phyloP scores from a whole-genome alignment of 805 yeast genomes.

The Candida andamanensis region DNA sequence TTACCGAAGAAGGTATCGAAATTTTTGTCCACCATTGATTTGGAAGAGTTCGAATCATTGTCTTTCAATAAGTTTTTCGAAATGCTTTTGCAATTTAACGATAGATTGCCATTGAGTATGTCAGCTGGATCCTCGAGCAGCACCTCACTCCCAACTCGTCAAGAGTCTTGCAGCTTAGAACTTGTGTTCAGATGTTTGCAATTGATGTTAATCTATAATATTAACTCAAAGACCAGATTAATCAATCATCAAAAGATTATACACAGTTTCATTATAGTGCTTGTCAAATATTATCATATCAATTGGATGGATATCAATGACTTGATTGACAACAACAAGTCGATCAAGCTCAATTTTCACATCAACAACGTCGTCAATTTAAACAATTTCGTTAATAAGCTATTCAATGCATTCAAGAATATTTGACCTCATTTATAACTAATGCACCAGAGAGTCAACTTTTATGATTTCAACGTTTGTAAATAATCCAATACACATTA shows the following conservation, averaged over 20 bases:
- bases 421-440: conserved; percentile 2
- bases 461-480: no score
- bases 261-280: conserved; percentile 27
- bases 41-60: conserved; percentile 30
- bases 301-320: conserved; percentile 36
- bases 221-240: conserved; percentile 25
- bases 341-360: conserved; percentile 34
- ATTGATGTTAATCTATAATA: conserved; percentile 28
- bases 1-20: conserved; percentile 17
- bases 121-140: conserved; percentile 36
- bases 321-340: conserved; percentile 26
- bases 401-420: no score
- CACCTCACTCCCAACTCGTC: conserved; percentile 24
- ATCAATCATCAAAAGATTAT: conserved; percentile 25
- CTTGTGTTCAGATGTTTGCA: conserved; percentile 30
- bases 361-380: conserved; percentile 29
- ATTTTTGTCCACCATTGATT: conserved; percentile 17
- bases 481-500: conserved; percentile 14
- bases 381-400: conserved; percentile 32
- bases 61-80: conserved; percentile 28
- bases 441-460: conserved; percentile 1
- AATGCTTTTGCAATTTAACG: conserved; percentile 34
- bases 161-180: conserved; percentile 25
- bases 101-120: conserved; percentile 37
- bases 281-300: conserved; percentile 37